A percentile compares a stretch with the other conserved stretches of the same genome.
These are phyloP conservation scores for Elaeis guineensis DNA, from an alignment of 176 grass and related monocot species.

Conservation along the genomic window DNA sequence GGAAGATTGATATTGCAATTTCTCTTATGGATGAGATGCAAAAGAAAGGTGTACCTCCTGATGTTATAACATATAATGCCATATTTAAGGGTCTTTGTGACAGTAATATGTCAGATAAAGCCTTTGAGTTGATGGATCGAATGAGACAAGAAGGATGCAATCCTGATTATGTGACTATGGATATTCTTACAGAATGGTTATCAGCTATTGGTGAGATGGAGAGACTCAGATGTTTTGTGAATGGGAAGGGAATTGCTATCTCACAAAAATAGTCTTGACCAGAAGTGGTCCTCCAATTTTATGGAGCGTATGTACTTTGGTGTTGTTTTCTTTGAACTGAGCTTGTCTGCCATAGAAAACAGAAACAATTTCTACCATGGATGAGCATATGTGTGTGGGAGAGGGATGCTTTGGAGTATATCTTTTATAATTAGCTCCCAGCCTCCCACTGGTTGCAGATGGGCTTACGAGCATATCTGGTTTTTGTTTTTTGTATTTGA, in stretches of 20 bases:
- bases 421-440: no score
- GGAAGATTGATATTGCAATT: slow-evolving; percentile 29
- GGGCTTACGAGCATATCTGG: no score
- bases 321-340: no score
- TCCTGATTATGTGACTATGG: slow-evolving; percentile 58
- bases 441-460: no score
- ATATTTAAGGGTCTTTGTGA: slow-evolving; percentile 49
- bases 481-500: no score
- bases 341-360: no score
- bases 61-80: slow-evolving; percentile 52
- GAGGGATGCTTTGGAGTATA: no score
- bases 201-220: slow-evolving; percentile 50
- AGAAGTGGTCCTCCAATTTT: no score
- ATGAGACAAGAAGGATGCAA: slow-evolving; percentile 58
- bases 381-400: no score
- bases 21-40: slow-evolving; percentile 53
- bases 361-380: no score
- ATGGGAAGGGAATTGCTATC: not conserved
- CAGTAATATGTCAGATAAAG: slow-evolving; percentile 39
- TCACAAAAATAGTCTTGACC: no score
- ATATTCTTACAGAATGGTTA: slow-evolving; percentile 69
- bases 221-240: slow-evolving; percentile 44
- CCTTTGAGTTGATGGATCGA: slow-evolving; percentile 57
- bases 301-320: no score
- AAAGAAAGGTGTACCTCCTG: slow-evolving; percentile 34